Evolutionary conservation across 2,329 filamentous ascomycete species (phyloP), one percentile per base, ranked within the genome.

Genomic region (Colletotrichum spaethianum): DNA sequence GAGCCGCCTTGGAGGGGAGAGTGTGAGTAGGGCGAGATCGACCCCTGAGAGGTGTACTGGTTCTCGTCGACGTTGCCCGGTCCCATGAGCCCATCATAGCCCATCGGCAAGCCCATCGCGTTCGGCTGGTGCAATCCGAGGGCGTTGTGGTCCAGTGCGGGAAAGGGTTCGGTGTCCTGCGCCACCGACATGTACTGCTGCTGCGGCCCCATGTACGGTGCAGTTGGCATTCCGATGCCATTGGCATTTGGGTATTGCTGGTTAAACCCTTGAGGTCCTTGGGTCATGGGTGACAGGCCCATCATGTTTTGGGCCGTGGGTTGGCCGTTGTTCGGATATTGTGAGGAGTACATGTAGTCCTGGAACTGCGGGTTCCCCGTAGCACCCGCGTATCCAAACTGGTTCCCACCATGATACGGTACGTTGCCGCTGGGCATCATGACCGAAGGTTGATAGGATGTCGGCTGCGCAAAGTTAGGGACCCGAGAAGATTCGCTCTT

Each of bases 1-100:
- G 76, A 78, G 50, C 82, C 81, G 16, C 77, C 79, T 68, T 79
- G 81, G 53, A 83, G 79, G 6, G 85, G 84, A 12, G 85, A 86
- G 53, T 80, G 83, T 2, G 78, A 76, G 71, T 82, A 86, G 0
- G 85, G 84, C 42, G 85, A 85, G 16, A 81, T 80, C 2, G 84
- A 85, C 8, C 84, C 84, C 44, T 82, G 81, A 23, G 80, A 81
- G 28, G 80, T 80, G 67, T 80, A 86, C 40, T 82, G 82, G 26
- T 81, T 74, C 20, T 77, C 75, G 31, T 76, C 75, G 28, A 79
- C 77, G 61, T 78, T 77, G 40, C 76, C 74, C 40, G 78, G 77
- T 59, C 80, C 78, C 33, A 80, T 75, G 64, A 82, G 74, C 52
- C 75, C 75, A 33, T 79, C 78, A 63, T 83, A 85, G n/a, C 72